A percentile compares a stretch with the other conserved stretches of the same genome.
These are phyloP conservation scores for Fusarium sambucinum DNA, from an alignment of 2,329 filamentous ascomycete species.

Conservation along the genomic window DNA sequence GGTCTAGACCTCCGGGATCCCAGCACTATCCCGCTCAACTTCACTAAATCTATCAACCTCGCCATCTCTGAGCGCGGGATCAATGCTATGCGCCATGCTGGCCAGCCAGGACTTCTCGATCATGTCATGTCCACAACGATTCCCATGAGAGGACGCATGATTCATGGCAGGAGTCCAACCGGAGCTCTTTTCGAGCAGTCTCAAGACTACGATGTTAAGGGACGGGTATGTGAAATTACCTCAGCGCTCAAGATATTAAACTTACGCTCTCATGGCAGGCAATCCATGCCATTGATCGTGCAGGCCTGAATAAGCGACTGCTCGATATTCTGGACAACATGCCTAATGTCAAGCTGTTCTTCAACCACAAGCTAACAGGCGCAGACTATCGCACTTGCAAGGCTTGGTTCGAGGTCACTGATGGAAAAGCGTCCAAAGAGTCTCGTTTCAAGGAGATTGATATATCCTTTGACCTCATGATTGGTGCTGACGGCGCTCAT, in stretches of 20 bases:
- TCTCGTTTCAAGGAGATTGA: slow-evolving; percentile 78
- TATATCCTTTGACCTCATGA: slow-evolving; percentile 89
- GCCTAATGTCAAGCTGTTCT: slow-evolving; percentile 91
- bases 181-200: slow-evolving; percentile 80
- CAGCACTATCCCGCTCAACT: slow-evolving; percentile 87
- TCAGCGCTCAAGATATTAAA: slow-evolving; percentile 24
- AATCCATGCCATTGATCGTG: slow-evolving; percentile 88
- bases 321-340: slow-evolving; percentile 85
- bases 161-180: slow-evolving; percentile 76
- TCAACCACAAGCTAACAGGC: slow-evolving; percentile 92
- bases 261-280: slow-evolving; percentile 62
- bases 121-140: slow-evolving; percentile 82
- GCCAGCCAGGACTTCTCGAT: slow-evolving; percentile 75
- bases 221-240: slow-evolving; percentile 70
- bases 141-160: slow-evolving; percentile 97
- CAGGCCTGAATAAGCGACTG: slow-evolving; percentile 82
- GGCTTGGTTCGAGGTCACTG: slow-evolving; percentile 84
- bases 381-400: slow-evolving; percentile 83
- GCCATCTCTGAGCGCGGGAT: slow-evolving; percentile 95
- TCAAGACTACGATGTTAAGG: slow-evolving; percentile 92
- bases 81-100: slow-evolving; percentile 81
- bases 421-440: slow-evolving; percentile 51
- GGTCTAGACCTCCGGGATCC: slow-evolving; percentile 84
- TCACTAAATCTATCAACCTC: slow-evolving; percentile 98
- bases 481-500: slow-evolving; percentile 95